phyloP scores from a whole-genome alignment of 1,284 basidiomycete genomes.

The Cryptococcus wingfieldii region DNA sequence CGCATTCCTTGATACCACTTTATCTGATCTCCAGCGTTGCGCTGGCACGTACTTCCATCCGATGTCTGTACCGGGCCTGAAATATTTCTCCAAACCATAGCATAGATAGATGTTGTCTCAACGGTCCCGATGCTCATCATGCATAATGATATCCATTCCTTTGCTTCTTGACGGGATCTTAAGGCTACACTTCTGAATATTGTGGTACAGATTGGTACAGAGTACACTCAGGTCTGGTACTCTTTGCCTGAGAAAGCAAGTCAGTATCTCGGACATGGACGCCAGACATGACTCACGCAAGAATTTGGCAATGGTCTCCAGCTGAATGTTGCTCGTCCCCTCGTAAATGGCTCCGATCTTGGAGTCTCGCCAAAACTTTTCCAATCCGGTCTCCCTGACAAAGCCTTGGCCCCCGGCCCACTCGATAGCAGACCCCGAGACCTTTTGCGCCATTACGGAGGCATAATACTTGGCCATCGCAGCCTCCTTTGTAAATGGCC shows the following conservation, averaged over 20 bases:
- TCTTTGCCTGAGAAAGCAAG: slow-evolving; percentile 10
- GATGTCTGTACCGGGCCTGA: slow-evolving; percentile 25
- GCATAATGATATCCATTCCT: neutral
- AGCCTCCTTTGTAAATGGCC: slow-evolving; percentile 83
- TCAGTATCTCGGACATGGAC: neutral
- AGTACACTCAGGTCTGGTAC: slow-evolving; percentile 13
- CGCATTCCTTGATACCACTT: slow-evolving; percentile 22
- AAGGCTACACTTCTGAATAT: neutral
- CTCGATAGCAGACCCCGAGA: slow-evolving; percentile 86
- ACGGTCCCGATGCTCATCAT: neutral
- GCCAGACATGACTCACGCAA: slow-evolving; percentile 49
- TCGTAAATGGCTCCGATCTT: slow-evolving; percentile 87
- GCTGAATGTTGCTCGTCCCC: slow-evolving; percentile 93
- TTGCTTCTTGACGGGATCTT: neutral
- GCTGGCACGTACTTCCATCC: slow-evolving; percentile 27
- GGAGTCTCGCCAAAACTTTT: slow-evolving; percentile 91
- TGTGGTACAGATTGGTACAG: neutral
- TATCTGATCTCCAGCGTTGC: slow-evolving; percentile 14
- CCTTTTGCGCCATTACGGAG: slow-evolving; percentile 81
- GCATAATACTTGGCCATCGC: slow-evolving; percentile 95
- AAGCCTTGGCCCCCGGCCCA: slow-evolving; percentile 96
- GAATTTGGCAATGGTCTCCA: slow-evolving; percentile 92
- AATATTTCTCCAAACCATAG: slow-evolving; percentile 14
- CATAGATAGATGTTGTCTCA: neutral
- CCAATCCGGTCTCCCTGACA: slow-evolving; percentile 88